Conservation (phyloP, 768 basidiomycete species). For the Cystofilobasidium ferigula region DNA sequence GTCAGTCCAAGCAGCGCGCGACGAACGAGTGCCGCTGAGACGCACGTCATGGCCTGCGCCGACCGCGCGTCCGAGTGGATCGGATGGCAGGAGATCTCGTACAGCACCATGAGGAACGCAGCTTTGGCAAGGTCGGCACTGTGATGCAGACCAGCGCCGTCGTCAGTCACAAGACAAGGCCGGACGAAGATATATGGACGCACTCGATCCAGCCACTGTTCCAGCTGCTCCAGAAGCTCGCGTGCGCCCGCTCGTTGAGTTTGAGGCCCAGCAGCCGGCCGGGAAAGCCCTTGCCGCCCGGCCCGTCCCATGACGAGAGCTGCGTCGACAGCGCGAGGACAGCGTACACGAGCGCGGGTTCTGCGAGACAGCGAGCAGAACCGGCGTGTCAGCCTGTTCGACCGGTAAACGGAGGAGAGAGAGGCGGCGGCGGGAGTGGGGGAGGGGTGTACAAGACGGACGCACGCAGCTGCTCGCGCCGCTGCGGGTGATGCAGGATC, state of each 20-base stretch:
- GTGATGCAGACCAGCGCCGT: no score
- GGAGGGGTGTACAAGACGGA: no score
- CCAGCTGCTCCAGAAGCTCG: conserved; percentile 22
- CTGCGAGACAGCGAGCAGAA: not conserved
- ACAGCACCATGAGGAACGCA: conserved; percentile 16
- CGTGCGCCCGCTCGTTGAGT: conserved; percentile 20
- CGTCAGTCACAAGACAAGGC: not conserved
- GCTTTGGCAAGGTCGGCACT: conserved; percentile 24
- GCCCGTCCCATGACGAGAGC: conserved; percentile 20
- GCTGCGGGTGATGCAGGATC: conserved; percentile 18
- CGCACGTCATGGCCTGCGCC: conserved; percentile 12
- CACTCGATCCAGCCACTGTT: conserved; percentile 24
- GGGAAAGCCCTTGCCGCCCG: conserved; percentile 10
- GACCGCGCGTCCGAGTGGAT: conserved; percentile 1
- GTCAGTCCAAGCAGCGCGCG: not conserved
- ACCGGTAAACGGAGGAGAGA: no score
- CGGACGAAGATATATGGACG: not conserved
- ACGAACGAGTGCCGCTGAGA: not conserved
- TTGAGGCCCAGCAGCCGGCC: conserved; percentile 19
- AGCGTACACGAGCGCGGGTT: conserved; percentile 22
- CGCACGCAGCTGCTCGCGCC: conserved; percentile 12
- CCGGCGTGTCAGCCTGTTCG: not conserved
- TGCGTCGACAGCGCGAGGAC: conserved; percentile 20
- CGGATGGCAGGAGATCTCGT: conserved; percentile 11
- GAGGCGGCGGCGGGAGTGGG: not conserved